Percentiles rank a stretch among this genome's conserved stretches.
Evolutionary conservation across 352 stramenopile species (phyloP).

Genomic region (Phytopythium helicoides): DNA sequence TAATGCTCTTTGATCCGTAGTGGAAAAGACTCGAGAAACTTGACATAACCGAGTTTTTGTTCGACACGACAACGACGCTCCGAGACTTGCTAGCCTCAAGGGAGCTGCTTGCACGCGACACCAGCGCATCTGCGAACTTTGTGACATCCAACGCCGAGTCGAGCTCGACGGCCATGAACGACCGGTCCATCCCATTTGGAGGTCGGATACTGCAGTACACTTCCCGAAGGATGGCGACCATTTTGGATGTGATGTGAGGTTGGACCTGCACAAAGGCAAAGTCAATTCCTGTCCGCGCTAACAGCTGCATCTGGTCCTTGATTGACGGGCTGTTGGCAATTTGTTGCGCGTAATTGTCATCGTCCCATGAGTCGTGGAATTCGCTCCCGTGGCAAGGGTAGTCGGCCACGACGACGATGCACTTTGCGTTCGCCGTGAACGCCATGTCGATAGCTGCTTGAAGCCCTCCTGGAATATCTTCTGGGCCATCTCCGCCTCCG

Average conservation of each 20-base stretch:
- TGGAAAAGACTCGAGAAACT: not conserved
- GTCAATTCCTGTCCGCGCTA: constrained; percentile 29
- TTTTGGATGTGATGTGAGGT: constrained; percentile 22
- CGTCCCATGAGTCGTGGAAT: constrained; percentile 15
- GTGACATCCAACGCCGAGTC: constrained; percentile 8
- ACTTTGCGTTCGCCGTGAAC: constrained; percentile 21
- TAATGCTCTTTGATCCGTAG: not conserved
- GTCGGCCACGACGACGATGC: constrained; percentile 33
- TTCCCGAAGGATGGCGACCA: constrained; percentile 23
- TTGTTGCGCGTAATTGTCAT: constrained; percentile 7
- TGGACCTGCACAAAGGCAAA: constrained; percentile 36
- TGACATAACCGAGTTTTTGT: not conserved
- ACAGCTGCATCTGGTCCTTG: constrained; percentile 26
- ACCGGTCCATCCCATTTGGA: constrained; percentile 9
- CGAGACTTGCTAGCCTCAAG: constrained; percentile 20
- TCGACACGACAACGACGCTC: constrained; percentile 16
- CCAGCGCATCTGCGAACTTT: constrained; percentile 15
- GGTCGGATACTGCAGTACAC: constrained; percentile 14
- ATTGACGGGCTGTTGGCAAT: constrained; percentile 31
- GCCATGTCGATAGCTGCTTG: constrained; percentile 21
- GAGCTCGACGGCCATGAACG: constrained; percentile 22
- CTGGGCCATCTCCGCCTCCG: constrained; percentile 29
- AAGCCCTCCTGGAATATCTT: constrained; percentile 38
- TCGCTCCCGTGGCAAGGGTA: constrained; percentile 29
- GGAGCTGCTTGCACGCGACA: constrained; percentile 18